phyloP scores from a whole-genome alignment of 192 early-diverging fungal genomes.

The Mycoemilia scoparia region DNA sequence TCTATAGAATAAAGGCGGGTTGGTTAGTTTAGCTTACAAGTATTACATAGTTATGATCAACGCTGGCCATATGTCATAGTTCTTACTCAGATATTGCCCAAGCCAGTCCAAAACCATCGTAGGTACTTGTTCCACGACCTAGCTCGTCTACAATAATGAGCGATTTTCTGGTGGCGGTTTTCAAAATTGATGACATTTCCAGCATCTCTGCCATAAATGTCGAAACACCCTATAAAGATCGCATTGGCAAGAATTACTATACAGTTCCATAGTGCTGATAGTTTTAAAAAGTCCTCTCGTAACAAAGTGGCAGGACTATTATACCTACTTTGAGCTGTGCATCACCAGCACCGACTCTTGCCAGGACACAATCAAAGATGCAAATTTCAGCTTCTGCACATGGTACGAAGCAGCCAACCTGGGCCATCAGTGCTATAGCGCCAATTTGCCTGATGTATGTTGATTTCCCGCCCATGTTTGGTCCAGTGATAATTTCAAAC shows the following conservation, averaged over 20 bases:
- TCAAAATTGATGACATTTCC: slow-evolving; percentile 81
- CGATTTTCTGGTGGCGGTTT: slow-evolving; percentile 61
- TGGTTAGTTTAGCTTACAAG: not conserved
- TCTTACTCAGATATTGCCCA: slow-evolving; percentile 95
- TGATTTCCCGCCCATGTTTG: slow-evolving; percentile 98
- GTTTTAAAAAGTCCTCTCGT: too few relatives aligned
- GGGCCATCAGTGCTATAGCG: slow-evolving; percentile 84
- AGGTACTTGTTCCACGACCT: slow-evolving; percentile 93
- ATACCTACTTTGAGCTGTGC: slow-evolving; percentile 78
- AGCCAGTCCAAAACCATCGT: slow-evolving; percentile 95
- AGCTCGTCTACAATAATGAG: slow-evolving; percentile 93
- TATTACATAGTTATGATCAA: not conserved
- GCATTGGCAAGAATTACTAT: too few relatives aligned
- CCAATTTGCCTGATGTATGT: slow-evolving; percentile 94
- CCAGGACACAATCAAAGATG: slow-evolving; percentile 75
- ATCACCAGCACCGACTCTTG: slow-evolving; percentile 88
- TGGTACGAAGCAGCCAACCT: slow-evolving; percentile 87
- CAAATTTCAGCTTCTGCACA: slow-evolving; percentile 53
- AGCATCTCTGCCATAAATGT: slow-evolving; percentile 96
- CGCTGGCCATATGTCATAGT: slow-evolving; percentile 22
- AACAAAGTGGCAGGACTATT: too few relatives aligned
- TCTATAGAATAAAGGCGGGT: too few relatives aligned
- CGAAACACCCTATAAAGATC: slow-evolving; percentile 81
- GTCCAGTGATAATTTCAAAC: slow-evolving; percentile 87
- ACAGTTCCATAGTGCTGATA: too few relatives aligned